Conservation (phyloP, 2,329 filamentous ascomycete genomes). For the Scolecobasidium constrictum region DNA sequence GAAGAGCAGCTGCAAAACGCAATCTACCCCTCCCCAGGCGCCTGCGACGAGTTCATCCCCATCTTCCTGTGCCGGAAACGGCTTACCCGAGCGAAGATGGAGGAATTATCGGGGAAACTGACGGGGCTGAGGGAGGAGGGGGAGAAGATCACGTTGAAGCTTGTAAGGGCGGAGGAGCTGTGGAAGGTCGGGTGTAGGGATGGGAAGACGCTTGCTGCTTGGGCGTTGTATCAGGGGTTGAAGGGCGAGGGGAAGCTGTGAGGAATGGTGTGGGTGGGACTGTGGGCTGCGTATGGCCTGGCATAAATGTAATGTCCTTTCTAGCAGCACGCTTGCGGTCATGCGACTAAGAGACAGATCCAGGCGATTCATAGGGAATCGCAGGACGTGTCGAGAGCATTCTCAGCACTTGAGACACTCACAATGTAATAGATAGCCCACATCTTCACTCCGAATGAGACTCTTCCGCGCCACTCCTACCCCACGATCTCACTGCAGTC, state of each 20-base stretch:
- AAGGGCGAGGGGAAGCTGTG: constrained; percentile 33
- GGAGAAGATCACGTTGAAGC: constrained; percentile 48
- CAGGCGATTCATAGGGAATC: too few relatives aligned
- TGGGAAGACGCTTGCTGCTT: constrained; percentile 44
- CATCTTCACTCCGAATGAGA: too few relatives aligned
- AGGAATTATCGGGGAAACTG: constrained; percentile 39
- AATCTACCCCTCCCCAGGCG: constrained; percentile 44
- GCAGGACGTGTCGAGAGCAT: too few relatives aligned
- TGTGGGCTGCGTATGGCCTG: too few relatives aligned
- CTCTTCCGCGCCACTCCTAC: too few relatives aligned
- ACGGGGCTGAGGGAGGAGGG: constrained; percentile 44
- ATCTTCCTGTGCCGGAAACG: constrained; percentile 45
- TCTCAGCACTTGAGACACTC: too few relatives aligned
- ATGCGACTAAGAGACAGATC: too few relatives aligned
- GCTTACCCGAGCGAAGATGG: constrained; percentile 36
- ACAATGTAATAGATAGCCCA: too few relatives aligned
- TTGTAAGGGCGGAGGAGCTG: constrained; percentile 38
- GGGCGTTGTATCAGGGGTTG: constrained; percentile 44
- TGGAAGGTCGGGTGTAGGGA: constrained; percentile 46
- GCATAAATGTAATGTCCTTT: too few relatives aligned
- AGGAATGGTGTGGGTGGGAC: too few relatives aligned
- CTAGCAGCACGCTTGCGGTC: too few relatives aligned
- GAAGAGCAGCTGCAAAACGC: constrained; percentile 33
- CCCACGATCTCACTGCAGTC: too few relatives aligned
- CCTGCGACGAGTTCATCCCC: constrained; percentile 48